Evolutionary conservation across 306 rosid genomes (phyloP), one percentile per base, ranked within the genome.

Genomic region (Astragalus glycyphyllos): DNA sequence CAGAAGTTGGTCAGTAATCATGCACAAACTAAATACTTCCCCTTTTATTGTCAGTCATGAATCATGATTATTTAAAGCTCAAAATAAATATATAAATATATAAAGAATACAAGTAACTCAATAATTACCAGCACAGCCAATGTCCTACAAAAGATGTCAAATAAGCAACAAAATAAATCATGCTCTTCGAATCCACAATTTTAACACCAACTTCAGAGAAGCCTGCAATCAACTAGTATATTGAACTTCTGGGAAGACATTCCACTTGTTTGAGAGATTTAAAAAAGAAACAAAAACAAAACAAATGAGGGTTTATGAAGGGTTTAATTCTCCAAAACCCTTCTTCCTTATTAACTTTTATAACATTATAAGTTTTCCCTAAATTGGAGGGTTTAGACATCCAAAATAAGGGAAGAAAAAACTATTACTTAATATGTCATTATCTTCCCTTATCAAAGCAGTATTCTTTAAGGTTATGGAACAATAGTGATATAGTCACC

Each of bases 111-210:
- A 3, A 26, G 3, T 26, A 26, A 26, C 31, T 26, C 31, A 3
- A 26, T 2, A 26, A 26, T 26, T 26, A 26, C 31, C 3, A 26
- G 31, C 31, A 26, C 31, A 26, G 35, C 26, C 51, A 58, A 13
- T 11, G 40, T 13, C 31, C 15, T 23, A 15, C 6, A 3, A 68
- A 32, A 58, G 58, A 51, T 41, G 38, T 68, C 64, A 58, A 58
- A 29, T 26, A 68, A 59, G 48, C 29, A 59, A 65, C 75, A 14
- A 68, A 68, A 47, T 11, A 5, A 1, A 20, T 42, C 15, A 29
- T 67, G 23, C 15, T 35, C 51, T 68, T 58, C 69, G 8, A 38
- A 35, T 67, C 35, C 14, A 20, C 54, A 20, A 5, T 16, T 38
- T 66, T 17, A 49, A 56, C 61, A 26, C 74, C 38, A 20, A 54